Evolutionary conservation across 768 basidiomycete genomes (phyloP).

Genomic region (Tricholoma hemisulphureum): DNA sequence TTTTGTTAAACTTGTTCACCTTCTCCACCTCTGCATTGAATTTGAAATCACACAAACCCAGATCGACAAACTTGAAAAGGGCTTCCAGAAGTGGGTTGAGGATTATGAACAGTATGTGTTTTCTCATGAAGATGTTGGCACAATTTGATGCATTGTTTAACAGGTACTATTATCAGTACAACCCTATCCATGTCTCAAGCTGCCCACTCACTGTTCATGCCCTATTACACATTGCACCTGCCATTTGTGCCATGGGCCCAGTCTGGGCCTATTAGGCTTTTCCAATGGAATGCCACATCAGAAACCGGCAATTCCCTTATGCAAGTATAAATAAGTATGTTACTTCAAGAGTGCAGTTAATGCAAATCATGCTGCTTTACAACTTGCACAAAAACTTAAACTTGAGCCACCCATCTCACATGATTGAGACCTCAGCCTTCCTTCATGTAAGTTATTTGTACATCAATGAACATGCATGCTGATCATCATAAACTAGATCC

Average conservation of each 20-base stretch:
- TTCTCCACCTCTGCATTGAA: constrained; percentile 20
- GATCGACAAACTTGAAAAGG: constrained; percentile 21
- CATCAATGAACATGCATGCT: not conserved
- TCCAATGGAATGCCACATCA: constrained; percentile 36
- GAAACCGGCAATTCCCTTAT: constrained; percentile 31
- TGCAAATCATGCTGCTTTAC: constrained; percentile 28
- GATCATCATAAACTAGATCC: too few species aligned
- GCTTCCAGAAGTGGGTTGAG: constrained; percentile 36
- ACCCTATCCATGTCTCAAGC: too few species aligned
- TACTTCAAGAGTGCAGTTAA: constrained; percentile 29
- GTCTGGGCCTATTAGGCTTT: constrained; percentile 39
- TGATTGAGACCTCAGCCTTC: constrained; percentile 2
- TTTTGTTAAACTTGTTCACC: not conserved
- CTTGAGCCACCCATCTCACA: constrained; percentile 15
- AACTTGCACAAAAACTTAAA: constrained; percentile 15
- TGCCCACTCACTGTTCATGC: too few species aligned
- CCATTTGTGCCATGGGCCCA: constrained; percentile 16
- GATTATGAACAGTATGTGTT: constrained; percentile 38
- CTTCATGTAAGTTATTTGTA: constrained; percentile 10
- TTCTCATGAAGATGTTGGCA: not conserved
- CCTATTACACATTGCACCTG: constrained; percentile 30
- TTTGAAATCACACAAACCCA: constrained; percentile 24
- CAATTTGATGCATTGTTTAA: not conserved
- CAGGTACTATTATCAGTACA: constrained; percentile 36
- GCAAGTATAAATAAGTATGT: constrained; percentile 27